Percentiles rank a stretch among this genome's conserved stretches.
Evolutionary conservation across 352 stramenopile genomes (phyloP).

Genomic region (Lagenidium sp.): DNA sequence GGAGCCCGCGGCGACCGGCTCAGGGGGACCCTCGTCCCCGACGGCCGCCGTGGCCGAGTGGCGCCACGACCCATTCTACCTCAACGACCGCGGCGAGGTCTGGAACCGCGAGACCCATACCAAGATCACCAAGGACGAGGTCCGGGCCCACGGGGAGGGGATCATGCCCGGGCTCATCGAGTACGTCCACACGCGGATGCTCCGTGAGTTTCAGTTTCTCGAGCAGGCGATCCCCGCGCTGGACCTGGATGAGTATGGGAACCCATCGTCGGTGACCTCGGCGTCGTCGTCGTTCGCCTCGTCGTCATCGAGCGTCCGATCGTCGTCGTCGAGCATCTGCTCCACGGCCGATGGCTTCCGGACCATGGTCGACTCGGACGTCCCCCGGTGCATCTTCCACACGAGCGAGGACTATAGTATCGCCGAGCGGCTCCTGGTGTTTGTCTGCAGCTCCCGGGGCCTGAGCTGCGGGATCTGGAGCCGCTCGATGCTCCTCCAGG

Average conservation of each 20-base stretch:
- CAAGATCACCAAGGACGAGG: slow-evolving; percentile 64
- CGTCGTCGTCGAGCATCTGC: slow-evolving; percentile 73
- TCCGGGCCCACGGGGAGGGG: slow-evolving; percentile 57
- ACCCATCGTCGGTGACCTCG: slow-evolving; percentile 7
- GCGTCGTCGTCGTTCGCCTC: slow-evolving; percentile 27
- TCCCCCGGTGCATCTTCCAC: slow-evolving; percentile 76
- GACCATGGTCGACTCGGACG: slow-evolving; percentile 74
- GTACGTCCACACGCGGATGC: slow-evolving; percentile 70
- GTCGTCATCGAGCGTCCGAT: slow-evolving; percentile 32
- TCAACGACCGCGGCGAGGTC: slow-evolving; percentile 49
- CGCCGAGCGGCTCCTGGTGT: slow-evolving; percentile 72
- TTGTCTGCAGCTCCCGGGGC: slow-evolving; percentile 69
- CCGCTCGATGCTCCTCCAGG: slow-evolving; percentile 68
- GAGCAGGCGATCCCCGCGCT: slow-evolving; percentile 72
- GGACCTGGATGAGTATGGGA: slow-evolving; percentile 38
- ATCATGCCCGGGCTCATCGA: slow-evolving; percentile 61
- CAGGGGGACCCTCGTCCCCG: neutral
- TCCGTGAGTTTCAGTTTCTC: slow-evolving; percentile 70
- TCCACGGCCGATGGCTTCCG: slow-evolving; percentile 73
- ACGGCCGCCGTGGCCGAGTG: no score
- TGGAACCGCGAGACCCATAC: slow-evolving; percentile 27
- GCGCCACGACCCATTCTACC: slow-evolving; percentile 46
- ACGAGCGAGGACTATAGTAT: slow-evolving; percentile 69
- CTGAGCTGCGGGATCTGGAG: slow-evolving; percentile 86
- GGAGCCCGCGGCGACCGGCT: neutral